Evolutionary conservation across 768 basidiomycete species (phyloP).

Genomic region (Podaxis sp.): DNA sequence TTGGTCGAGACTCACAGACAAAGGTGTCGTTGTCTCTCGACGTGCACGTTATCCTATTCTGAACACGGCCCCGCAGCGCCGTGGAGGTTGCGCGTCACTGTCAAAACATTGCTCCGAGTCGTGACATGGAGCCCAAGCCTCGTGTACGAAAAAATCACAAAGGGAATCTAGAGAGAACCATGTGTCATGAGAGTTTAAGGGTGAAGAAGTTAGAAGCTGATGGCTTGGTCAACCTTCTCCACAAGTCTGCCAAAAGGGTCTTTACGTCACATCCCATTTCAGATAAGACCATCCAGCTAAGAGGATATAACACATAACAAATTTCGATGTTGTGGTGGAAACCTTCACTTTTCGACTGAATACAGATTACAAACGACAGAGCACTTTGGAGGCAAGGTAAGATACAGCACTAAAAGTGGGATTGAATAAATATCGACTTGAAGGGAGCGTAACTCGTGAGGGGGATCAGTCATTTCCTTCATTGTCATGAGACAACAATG

Average conservation of each 20-base stretch:
- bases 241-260: not conserved
- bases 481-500: conserved; percentile 31
- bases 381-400: not conserved
- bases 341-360: not conserved
- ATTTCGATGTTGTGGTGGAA: not conserved
- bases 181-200: conserved; percentile 1
- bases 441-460: not conserved
- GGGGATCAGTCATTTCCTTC: conserved; percentile 19
- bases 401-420: conserved; percentile 6
- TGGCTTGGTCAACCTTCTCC: conserved; percentile 1
- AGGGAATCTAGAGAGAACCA: not conserved
- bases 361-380: conserved; percentile 15
- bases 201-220: conserved; percentile 11
- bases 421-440: conserved; percentile 5
- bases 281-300: not conserved
- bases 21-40: not conserved
- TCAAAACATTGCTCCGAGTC: not conserved
- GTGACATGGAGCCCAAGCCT: conserved; percentile 5
- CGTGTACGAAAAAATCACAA: conserved; percentile 4
- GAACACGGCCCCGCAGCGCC: not conserved
- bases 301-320: too few relatives aligned
- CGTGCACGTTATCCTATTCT: not conserved
- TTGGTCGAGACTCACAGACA: not conserved
- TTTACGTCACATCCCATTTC: not conserved
- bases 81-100: not conserved